Base-by-base conservation (phyloP, 164 flowering plant species). In the Chimonanthus praecox region DNA sequence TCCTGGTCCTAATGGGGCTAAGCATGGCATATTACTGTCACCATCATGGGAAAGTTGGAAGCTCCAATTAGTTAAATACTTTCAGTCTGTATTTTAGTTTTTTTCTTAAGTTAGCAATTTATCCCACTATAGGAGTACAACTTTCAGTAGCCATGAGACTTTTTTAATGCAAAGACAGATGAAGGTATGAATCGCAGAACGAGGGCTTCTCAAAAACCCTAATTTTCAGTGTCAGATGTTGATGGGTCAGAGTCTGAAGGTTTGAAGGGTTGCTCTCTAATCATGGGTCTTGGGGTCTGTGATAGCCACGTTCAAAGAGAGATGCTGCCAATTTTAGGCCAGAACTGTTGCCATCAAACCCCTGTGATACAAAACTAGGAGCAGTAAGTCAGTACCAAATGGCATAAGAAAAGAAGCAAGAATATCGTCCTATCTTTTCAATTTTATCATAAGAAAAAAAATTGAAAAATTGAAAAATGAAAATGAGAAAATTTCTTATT, bases 141-240 rank as follows among this genome's bases (percentile, higher is more conserved):
- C 65, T 44, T 67, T 49, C 71, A 75, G 64, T 65, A 73, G 49
- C 67, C 66, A 10, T 72, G 46, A 21, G 68, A 71, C 72, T 49
- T 64, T 54, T 72, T 49, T 64, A 70, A 71, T 78, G 21, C 74
- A 48, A 69, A 21, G 48, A 75, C 46, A 58, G 67, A 21, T 64
- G 66, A 73, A 75, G 47, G 72, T 61, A 20, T 67, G 70, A 74
- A 74, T 72, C 73, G 76, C 76, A 77, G 79, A 72, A 78, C 21
- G 58, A 72, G 71, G 66, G 70, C 65, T 66, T 76, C 67, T 78
- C 80, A 77, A 77, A 76, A 78, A 74, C 75, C 81, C 84, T 86
- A 74, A 84, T 80, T 85, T 90, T 88, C 89, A 84, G 92, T 84
- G 90, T 73, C 80, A 81, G 89, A 87, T 82, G 83, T 83, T 83